Conservation (phyloP, 2,329 filamentous ascomycete species). For the Hypoxylon sp. region DNA sequence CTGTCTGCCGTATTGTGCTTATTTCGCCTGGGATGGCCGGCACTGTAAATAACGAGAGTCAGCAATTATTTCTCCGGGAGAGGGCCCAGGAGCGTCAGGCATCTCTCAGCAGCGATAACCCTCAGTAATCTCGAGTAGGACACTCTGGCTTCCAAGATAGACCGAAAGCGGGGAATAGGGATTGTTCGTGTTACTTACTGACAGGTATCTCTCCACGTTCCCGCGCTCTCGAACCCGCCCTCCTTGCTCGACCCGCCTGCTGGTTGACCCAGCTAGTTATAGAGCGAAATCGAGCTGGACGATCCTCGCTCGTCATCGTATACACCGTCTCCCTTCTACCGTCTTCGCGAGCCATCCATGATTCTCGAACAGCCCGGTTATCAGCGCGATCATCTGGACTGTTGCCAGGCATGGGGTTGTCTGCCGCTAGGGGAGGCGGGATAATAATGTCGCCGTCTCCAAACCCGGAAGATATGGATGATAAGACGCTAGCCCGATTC, state of each 20-base stretch:
- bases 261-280: constrained; percentile 75
- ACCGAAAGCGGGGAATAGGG: no score
- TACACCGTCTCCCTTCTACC: constrained; percentile 63
- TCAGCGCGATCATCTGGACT: not conserved
- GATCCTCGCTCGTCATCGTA: constrained; percentile 66
- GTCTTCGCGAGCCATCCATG: constrained; percentile 53
- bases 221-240: constrained; percentile 57
- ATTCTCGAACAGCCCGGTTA: constrained; percentile 49
- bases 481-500: constrained; percentile 64
- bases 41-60: no score
- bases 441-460: constrained; percentile 71
- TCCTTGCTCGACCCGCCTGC: constrained; percentile 67
- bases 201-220: constrained; percentile 48
- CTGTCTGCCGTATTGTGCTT: constrained; percentile 42
- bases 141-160: no score
- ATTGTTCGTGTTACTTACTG: no score
- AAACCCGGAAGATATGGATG: constrained; percentile 73
- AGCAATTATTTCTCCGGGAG: no score
- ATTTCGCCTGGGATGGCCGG: constrained; percentile 46
- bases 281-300: constrained; percentile 67
- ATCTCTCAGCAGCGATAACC: no score
- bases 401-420: constrained; percentile 35
- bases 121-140: no score
- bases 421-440: constrained; percentile 49
- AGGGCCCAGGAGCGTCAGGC: no score